Percentiles rank a stretch among this genome's conserved stretches.
phyloP scores from a whole-genome alignment of 2,329 filamentous ascomycete species.

The Macrophomina pseudophaseolina region DNA sequence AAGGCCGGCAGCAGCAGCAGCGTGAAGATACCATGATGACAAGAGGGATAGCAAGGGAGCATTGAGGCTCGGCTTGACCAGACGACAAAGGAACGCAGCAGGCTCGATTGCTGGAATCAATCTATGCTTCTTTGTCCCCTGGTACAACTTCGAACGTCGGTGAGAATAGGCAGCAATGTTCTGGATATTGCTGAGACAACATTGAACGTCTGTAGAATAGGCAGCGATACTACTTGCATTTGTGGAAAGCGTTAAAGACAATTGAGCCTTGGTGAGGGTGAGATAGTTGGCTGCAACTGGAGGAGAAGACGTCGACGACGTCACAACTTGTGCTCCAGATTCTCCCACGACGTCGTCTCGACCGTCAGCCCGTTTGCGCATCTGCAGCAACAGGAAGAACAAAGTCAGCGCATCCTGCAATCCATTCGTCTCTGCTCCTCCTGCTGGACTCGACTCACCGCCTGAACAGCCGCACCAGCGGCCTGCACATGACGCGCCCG shows the following conservation, averaged over 20 bases:
- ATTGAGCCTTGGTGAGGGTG: too few relatives aligned
- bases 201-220: too few relatives aligned
- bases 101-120: background rate
- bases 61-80: background rate
- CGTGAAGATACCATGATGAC: background rate
- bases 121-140: background rate
- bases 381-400: slow-evolving; percentile 35
- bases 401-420: background rate
- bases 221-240: too few relatives aligned
- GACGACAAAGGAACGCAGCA: background rate
- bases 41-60: background rate
- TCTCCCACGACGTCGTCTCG: slow-evolving; percentile 68
- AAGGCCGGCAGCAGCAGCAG: background rate
- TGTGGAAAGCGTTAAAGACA: too few relatives aligned
- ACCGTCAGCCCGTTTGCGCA: slow-evolving; percentile 62
- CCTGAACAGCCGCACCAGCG: slow-evolving; percentile 64
- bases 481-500: slow-evolving; percentile 57
- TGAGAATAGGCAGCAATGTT: slow-evolving; percentile 13
- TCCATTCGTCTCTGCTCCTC: background rate
- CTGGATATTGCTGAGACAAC: too few relatives aligned
- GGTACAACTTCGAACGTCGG: background rate
- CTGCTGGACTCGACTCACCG: slow-evolving; percentile 50
- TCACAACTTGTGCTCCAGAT: slow-evolving; percentile 39
- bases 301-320: slow-evolving; percentile 11
- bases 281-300: too few relatives aligned